Base-by-base conservation (phyloP, 495 filamentous ascomycete species). In the Bacidia rubella region DNA sequence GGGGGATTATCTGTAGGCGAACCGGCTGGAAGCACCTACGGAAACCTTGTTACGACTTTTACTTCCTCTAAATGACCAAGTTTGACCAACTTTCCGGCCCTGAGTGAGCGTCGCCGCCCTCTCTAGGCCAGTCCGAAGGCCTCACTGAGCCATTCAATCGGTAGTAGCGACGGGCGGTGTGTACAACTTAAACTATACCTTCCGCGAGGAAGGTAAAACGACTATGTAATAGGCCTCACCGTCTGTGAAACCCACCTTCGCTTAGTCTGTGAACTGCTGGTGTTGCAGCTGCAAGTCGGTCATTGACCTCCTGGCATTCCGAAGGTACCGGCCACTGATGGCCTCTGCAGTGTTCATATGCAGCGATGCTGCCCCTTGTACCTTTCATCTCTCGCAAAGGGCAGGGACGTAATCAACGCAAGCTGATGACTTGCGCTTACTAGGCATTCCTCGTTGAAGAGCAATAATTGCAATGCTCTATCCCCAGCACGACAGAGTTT, bases 401-500 rank as follows among this genome's bases (percentile, higher is more conserved):
- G 75, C 74, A 81, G 76, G 76, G 75, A 80, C 74, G 75, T 80
- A 81, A 79, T 82, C 74, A 80, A 77, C 75, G 72, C 76, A 76
- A 80, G 76, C 75, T 81, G 75, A 81, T 80, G 75, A 81, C 74
- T 79, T 75, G 73, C 73, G 74, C 76, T 78, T 81, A 80, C 75
- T 79, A 81, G 74, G 76, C 75, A 81, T 81, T 81, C 76, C 77
- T 82, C 75, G 74, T 81, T 81, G 77, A 82, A 82, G 78, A 81
- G 78, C 77, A 82, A 81, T 80, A 81, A 80, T 80, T 81, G 76
- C 76, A 82, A 81, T 81, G 77, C 75, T 81, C 76, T 82, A 82
- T 81, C 75, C 77, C 76, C 75, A 82, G 74, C 75, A 82, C 79
- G 75, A 81, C 75, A 79, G 75, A 76, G 75, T 80, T 82, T 82